A percentile compares a stretch with the other conserved stretches of the same genome.
These are phyloP conservation scores for Blastosporella zonata DNA, from an alignment of 1,284 basidiomycete genomes.

Conservation along the genomic window DNA sequence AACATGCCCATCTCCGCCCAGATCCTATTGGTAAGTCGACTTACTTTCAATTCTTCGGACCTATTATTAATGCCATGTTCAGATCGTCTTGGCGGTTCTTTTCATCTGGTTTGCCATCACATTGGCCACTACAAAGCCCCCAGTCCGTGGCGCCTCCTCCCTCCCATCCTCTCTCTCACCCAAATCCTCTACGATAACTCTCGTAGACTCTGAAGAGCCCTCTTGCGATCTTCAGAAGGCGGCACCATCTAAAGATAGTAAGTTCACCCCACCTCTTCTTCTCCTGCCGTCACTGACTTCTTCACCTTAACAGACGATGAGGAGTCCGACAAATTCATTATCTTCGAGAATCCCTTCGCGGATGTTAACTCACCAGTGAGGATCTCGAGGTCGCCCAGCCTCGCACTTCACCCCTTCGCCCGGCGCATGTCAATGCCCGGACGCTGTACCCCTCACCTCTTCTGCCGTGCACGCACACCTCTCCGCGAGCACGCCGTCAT, in stretches of 20 bases:
- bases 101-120: slow-evolving; percentile 10
- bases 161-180: neutral
- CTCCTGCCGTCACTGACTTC: neutral
- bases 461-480: neutral
- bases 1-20: neutral
- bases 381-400: slow-evolving; percentile 1
- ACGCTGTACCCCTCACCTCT: neutral
- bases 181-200: neutral
- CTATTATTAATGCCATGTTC: neutral
- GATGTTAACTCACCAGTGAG: slow-evolving; percentile 6
- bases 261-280: neutral
- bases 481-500: neutral
- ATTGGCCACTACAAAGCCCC: slow-evolving; percentile 11
- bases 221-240: neutral
- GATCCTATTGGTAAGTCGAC: slow-evolving; percentile 2
- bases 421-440: slow-evolving; percentile 9
- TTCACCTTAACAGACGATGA: neutral
- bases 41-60: neutral
- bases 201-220: neutral
- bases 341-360: slow-evolving; percentile 7
- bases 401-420: slow-evolving; percentile 8
- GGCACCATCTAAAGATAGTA: neutral
- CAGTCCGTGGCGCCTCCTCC: neutral
- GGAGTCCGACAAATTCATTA: neutral
- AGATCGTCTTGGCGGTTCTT: neutral